Conservation (phyloP, 139 green algal genomes). For the Axilococcus clingmanii region DNA sequence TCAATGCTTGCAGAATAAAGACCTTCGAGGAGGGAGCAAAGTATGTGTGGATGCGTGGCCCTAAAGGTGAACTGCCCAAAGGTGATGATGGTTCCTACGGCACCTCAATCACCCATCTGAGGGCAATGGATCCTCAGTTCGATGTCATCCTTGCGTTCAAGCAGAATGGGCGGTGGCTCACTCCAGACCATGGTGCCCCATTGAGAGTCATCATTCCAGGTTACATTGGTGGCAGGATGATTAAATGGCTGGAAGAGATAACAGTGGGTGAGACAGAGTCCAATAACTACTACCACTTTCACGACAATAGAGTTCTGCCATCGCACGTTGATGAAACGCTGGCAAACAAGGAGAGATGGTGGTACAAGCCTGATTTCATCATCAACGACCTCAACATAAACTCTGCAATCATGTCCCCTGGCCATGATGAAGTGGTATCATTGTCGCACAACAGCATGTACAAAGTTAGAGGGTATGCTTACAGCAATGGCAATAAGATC, state of each 20-base stretch:
- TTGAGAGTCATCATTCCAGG: conserved; percentile 70
- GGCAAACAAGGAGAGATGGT: conserved; percentile 86
- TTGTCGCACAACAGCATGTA: conserved; percentile 41
- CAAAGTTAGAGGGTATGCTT: conserved; percentile 69
- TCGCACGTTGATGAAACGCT: conserved; percentile 79
- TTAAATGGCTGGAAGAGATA: conserved; percentile 70
- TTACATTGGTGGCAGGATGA: conserved; percentile 59
- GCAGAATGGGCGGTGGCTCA: conserved; percentile 59
- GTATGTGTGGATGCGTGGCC: conserved; percentile 66
- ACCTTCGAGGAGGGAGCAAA: conserved; percentile 17
- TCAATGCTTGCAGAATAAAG: conserved; percentile 51
- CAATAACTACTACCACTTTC: conserved; percentile 96
- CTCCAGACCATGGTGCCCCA: conserved; percentile 69
- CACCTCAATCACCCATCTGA: conserved; percentile 40
- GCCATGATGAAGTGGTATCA: conserved; percentile 79
- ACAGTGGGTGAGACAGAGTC: conserved; percentile 51
- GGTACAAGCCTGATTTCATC: conserved; percentile 96
- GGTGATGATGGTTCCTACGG: conserved; percentile 50
- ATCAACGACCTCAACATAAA: conserved; percentile 99
- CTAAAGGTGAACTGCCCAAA: conserved; percentile 74
- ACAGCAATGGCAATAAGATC: conserved; percentile 81
- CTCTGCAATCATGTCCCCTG: conserved; percentile 69
- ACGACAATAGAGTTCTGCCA: conserved; percentile 96
- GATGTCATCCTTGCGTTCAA: conserved; percentile 72
- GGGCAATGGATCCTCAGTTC: conserved; percentile 46